Conservation (phyloP, 345 rosid species). For the Dimocarpus longan region DNA sequence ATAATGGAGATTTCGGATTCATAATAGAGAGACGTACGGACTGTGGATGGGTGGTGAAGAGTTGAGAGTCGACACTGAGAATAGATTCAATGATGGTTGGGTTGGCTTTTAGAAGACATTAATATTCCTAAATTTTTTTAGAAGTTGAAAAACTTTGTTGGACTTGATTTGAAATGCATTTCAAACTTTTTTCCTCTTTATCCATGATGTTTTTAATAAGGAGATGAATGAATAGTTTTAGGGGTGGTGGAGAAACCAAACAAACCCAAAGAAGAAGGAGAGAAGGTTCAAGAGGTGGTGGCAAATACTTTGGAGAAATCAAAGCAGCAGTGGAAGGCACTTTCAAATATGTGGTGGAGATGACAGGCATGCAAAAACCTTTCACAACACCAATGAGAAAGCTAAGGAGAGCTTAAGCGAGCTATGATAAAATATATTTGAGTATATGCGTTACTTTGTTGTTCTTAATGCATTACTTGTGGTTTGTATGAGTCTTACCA, state of each 20-base stretch:
- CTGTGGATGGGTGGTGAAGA: no score
- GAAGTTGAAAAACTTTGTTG: no score
- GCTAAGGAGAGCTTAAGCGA: conserved; percentile 8
- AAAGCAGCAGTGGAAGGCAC: not conserved
- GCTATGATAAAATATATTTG: not conserved
- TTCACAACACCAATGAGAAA: not conserved
- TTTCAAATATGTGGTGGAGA: not conserved
- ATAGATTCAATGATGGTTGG: no score
- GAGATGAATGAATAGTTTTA: not conserved
- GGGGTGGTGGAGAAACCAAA: not conserved
- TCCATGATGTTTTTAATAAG: not conserved
- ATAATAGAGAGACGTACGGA: no score
- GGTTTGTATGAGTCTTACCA: no score
- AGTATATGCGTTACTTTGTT: no score
- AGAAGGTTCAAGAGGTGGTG: not conserved
- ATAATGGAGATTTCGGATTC: no score
- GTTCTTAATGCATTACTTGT: no score
- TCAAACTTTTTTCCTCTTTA: not conserved
- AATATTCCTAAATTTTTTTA: no score
- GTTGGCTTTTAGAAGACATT: no score
- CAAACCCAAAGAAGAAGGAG: not conserved
- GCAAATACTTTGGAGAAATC: not conserved
- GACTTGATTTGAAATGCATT: no score
- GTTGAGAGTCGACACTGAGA: no score
- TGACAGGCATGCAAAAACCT: not conserved